Conservation (phyloP, 164 flowering plant species). For the Euptelea pleiosperma region DNA sequence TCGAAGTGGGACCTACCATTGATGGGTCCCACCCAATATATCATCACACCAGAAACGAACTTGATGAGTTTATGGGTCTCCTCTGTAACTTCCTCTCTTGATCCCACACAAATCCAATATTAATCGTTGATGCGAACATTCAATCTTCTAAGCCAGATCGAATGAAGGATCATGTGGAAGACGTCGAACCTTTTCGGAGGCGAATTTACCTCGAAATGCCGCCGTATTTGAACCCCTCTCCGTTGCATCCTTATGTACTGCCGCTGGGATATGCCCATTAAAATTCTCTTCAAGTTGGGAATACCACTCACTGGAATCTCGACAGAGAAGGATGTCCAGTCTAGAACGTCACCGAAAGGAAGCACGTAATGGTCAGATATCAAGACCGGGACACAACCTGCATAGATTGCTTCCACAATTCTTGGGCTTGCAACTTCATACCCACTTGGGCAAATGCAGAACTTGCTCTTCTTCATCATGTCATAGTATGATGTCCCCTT, state of each 20-base stretch:
- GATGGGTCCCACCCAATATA: no score
- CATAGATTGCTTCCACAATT: conserved; percentile 17
- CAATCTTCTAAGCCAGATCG: conserved; percentile 25
- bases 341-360: conserved; percentile 22
- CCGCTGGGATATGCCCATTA: conserved; percentile 10
- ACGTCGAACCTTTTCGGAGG: conserved; percentile 24
- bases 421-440: conserved; percentile 27
- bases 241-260: conserved; percentile 23
- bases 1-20: no score
- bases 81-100: no score
- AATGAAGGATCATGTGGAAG: conserved; percentile 24
- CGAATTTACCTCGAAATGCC: conserved; percentile 22
- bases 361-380: conserved; percentile 19
- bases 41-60: no score
- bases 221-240: conserved; percentile 13
- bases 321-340: conserved; percentile 22
- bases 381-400: conserved; percentile 23
- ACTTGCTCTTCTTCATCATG: conserved; percentile 23
- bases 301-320: conserved; percentile 16
- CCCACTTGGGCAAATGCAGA: conserved; percentile 24
- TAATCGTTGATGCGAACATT: conserved; percentile 16
- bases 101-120: no score
- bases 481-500: conserved; percentile 9
- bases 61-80: no score
- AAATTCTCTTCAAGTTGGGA: conserved; percentile 17